Base-by-base conservation (phyloP, 2,329 filamentous ascomycete species). In the Chrysosporium queenslandicum region DNA sequence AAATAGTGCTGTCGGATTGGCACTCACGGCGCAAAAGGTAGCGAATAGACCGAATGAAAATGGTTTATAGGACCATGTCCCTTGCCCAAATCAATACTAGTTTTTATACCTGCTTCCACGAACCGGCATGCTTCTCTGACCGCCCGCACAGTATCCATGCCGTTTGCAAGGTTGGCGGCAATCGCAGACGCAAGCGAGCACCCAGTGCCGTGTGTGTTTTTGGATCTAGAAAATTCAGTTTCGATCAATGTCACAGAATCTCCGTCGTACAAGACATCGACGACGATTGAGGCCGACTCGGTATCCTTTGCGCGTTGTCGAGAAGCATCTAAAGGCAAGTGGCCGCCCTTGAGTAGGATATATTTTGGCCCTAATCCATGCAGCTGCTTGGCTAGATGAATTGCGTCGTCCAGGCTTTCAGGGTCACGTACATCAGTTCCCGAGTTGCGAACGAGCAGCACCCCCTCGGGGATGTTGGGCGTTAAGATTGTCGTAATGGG, bases 191-290 rank as follows among this genome's bases (percentile, higher is more conserved):
- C 92, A 55, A 97, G 77, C 8, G 89, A 94, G 64, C 92, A 98
- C 3, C 92, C 92, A 0, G 92, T 97, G 0, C 92, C 92, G 63
- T 98, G 92, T 0, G 91, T 97, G 63, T 91, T 91, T 55, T 75
- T 83, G 7, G 85, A 88, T 8, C 75, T 70, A 56, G 87, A 75
- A 63, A 85, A 96, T 3, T 76, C 74, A 36, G 81, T 86, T 66
- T 89, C 77, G 46, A 95, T 77, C 36, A 81, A 71, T 1, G 80
- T 73, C 0, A 77, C 66, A n/a, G 77, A 67, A 0, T 71, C 73
- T 0, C 75, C 76, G 5, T 87, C 85, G 40, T 81, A 80, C 4
- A 95, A 75, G 2, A 96, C 76, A 63, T 97, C 87, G 25, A 94
- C 76, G 1, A 96, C 81, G 1, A 85, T 61, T 23, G 81, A 71